Conservation (phyloP, 202 grass and related monocot species). For the Elaeis oleifera region DNA sequence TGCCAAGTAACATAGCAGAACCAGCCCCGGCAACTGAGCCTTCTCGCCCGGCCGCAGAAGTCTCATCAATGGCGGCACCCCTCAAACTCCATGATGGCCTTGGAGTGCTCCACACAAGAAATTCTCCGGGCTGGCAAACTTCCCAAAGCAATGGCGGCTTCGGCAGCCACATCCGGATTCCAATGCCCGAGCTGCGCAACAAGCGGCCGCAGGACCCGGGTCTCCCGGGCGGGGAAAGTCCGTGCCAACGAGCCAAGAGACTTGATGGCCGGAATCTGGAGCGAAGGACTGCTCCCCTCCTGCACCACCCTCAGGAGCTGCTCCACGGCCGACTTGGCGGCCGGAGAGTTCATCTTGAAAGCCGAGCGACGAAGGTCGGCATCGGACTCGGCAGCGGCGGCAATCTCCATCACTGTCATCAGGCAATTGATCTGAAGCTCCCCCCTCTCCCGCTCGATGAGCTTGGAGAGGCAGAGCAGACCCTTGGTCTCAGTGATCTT, state of each 20-base stretch:
- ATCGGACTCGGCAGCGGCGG: conserved; percentile 3
- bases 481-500: conserved; percentile 23
- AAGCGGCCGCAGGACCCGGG: conserved; percentile 1
- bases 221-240: conserved; percentile 6
- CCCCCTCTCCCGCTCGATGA: conserved; percentile 11
- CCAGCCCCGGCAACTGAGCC: conserved; percentile 12
- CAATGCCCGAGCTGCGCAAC: conserved; percentile 11
- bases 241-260: conserved; percentile 5
- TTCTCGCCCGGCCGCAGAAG: conserved; percentile 14
- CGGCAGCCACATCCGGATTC: conserved; percentile 16
- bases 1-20: conserved; percentile 12
- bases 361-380: conserved; percentile 20
- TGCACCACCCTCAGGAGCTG: conserved; percentile 8
- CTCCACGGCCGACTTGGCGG: conserved; percentile 18
- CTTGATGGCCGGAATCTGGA: conserved; percentile 15
- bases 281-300: conserved; percentile 2
- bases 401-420: conserved; percentile 17
- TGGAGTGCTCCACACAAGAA: conserved; percentile 14
- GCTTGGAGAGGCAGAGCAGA: conserved; percentile 14
- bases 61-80: conserved; percentile 7
- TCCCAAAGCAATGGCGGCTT: conserved; percentile 2
- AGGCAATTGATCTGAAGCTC: conserved; percentile 20
- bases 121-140: conserved; percentile 14
- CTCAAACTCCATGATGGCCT: conserved; percentile 7
- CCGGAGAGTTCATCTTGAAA: conserved; percentile 18